Conservation (phyloP, 345 rosid species). For the Pistacia atlantica region DNA sequence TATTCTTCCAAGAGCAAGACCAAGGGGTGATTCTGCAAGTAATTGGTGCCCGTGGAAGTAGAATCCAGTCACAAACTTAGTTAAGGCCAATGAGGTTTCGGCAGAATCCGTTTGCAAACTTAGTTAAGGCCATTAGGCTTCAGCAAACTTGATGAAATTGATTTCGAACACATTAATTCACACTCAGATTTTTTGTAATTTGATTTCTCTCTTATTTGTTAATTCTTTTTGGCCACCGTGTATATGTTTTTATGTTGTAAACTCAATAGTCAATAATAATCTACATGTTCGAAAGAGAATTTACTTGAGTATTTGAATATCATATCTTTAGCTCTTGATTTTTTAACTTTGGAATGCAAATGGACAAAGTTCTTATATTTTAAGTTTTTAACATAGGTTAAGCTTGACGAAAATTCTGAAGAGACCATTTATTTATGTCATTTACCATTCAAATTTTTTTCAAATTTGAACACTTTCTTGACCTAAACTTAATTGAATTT, state of each 20-base stretch:
- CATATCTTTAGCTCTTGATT: not conserved
- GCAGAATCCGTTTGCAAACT: constrained; percentile 11
- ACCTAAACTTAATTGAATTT: too few species aligned
- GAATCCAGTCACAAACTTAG: constrained; percentile 16
- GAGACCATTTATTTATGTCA: too few species aligned
- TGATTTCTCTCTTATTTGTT: not conserved
- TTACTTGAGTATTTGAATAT: not conserved
- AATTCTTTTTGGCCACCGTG: not conserved
- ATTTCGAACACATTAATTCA: constrained; percentile 7
- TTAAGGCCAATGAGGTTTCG: not conserved
- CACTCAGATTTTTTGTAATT: not conserved
- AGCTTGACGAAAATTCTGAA: too few species aligned
- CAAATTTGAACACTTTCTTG: too few species aligned
- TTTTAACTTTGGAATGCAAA: not conserved
- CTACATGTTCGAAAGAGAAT: not conserved
- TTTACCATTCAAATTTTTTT: not conserved
- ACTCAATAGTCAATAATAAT: not conserved
- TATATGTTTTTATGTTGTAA: not conserved
- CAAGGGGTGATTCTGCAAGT: constrained; percentile 30
- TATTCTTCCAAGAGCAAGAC: constrained; percentile 57
- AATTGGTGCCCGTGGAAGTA: constrained; percentile 15
- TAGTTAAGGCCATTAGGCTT: constrained; percentile 9
- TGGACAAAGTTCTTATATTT: not conserved
- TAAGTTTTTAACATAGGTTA: too few species aligned
- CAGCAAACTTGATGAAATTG: constrained; percentile 13